Evolutionary conservation across 768 basidiomycete genomes (phyloP).

Genomic region (Melanogaster broomeanus): DNA sequence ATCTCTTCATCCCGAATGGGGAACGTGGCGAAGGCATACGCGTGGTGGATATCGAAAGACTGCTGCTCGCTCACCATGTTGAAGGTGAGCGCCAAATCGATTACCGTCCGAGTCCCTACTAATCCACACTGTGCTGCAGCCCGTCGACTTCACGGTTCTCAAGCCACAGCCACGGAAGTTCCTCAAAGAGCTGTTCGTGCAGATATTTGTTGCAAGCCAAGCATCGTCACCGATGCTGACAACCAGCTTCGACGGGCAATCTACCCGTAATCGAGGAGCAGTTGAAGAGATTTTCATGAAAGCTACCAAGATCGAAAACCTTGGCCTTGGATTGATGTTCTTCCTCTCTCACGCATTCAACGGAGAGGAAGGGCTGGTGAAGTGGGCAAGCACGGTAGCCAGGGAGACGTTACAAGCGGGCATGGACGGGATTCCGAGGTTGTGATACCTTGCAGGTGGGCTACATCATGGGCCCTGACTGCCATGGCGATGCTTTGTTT

Average conservation of each 20-base stretch:
- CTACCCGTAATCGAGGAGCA: conserved; percentile 53
- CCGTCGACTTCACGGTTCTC: conserved; percentile 81
- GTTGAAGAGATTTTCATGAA: conserved; percentile 84
- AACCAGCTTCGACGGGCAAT: conserved; percentile 34
- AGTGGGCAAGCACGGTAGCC: conserved; percentile 69
- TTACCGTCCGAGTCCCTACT: background rate
- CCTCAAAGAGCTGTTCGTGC: conserved; percentile 66
- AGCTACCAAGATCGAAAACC: conserved; percentile 58
- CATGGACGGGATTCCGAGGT: conserved; percentile 51
- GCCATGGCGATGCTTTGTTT: too few species aligned
- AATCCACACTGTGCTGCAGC: conserved; percentile 44
- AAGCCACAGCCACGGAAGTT: conserved; percentile 66
- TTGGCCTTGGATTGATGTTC: conserved; percentile 77
- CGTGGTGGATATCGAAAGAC: conserved; percentile 93
- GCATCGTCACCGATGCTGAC: conserved; percentile 63
- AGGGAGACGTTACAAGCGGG: conserved; percentile 69
- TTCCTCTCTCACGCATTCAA: conserved; percentile 56
- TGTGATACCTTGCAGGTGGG: conserved; percentile 11
- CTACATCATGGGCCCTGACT: too few species aligned
- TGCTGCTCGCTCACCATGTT: conserved; percentile 72
- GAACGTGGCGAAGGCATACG: conserved; percentile 85
- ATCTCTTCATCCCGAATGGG: conserved; percentile 58
- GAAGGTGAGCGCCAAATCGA: conserved; percentile 56
- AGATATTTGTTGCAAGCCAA: conserved; percentile 77
- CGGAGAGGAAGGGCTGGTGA: conserved; percentile 47